Evolutionary conservation across 2,329 filamentous ascomycete genomes (phyloP).

Genomic region (Mycosphaerella sp.): DNA sequence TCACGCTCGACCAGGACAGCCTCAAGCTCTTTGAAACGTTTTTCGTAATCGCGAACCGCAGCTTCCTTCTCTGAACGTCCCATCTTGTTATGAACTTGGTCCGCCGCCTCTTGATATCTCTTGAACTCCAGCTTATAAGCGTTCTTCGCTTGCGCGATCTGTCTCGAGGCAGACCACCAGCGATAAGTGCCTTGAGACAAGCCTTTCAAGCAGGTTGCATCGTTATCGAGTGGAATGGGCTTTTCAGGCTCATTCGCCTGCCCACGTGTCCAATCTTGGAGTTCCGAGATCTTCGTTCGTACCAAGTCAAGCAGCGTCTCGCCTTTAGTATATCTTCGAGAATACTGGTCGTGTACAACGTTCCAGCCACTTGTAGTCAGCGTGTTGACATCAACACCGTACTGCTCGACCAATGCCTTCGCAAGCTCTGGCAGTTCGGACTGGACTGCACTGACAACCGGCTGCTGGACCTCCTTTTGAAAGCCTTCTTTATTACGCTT

Average conservation of each 20-base stretch:
- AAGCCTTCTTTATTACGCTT: slow-evolving; percentile 50
- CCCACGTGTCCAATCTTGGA: slow-evolving; percentile 43
- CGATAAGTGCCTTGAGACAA: slow-evolving; percentile 55
- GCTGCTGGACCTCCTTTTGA: slow-evolving; percentile 51
- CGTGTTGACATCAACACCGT: slow-evolving; percentile 60
- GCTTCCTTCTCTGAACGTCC: slow-evolving; percentile 49
- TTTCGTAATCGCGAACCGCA: slow-evolving; percentile 49
- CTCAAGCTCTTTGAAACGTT: slow-evolving; percentile 53
- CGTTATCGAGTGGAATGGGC: slow-evolving; percentile 38
- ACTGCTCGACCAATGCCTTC: slow-evolving; percentile 48
- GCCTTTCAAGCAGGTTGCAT: slow-evolving; percentile 46
- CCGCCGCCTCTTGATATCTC: slow-evolving; percentile 24
- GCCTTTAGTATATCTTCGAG: slow-evolving; percentile 36
- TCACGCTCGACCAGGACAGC: slow-evolving; percentile 49
- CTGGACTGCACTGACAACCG: slow-evolving; percentile 57
- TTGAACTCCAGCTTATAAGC: slow-evolving; percentile 36
- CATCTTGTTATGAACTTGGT: slow-evolving; percentile 12
- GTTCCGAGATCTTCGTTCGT: slow-evolving; percentile 44
- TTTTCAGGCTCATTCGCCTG: slow-evolving; percentile 30
- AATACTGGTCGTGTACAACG: slow-evolving; percentile 31
- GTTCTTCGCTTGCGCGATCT: slow-evolving; percentile 37
- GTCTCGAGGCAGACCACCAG: slow-evolving; percentile 47
- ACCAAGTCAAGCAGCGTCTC: slow-evolving; percentile 57
- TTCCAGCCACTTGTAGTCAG: slow-evolving; percentile 42
- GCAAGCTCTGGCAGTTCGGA: slow-evolving; percentile 49